Conservation (phyloP, 768 basidiomycete genomes). For the Candolleomyces eurysporus region DNA sequence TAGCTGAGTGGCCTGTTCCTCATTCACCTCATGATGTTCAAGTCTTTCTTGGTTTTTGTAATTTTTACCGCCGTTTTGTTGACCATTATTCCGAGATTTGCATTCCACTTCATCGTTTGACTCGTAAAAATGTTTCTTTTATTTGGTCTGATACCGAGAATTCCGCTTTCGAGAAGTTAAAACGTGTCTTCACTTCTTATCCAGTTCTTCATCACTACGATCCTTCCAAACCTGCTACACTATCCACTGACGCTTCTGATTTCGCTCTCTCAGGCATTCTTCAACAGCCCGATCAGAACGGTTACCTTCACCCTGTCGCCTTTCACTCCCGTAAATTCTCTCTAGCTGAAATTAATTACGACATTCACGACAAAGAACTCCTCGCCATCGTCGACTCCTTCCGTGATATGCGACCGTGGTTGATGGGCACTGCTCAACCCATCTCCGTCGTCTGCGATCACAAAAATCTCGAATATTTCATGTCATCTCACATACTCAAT, state of each 20-base stretch:
- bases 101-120: neutral
- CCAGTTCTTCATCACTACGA: conserved; percentile 23
- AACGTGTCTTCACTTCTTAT: conserved; percentile 14
- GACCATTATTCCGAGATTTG: neutral
- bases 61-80: conserved; percentile 9
- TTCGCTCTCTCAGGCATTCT: conserved; percentile 30
- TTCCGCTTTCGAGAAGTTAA: conserved; percentile 1
- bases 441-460: too few species aligned
- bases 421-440: too few species aligned
- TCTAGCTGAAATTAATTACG: conserved; percentile 1
- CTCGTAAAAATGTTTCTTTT: conserved; percentile 12
- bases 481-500: too few species aligned
- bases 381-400: conserved; percentile 3
- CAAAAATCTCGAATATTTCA: too few species aligned
- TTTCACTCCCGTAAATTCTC: neutral
- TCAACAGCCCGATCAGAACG: conserved; percentile 1
- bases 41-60: conserved; percentile 14
- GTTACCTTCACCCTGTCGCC: neutral
- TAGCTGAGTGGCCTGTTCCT: conserved; percentile 2
- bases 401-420: conserved; percentile 28
- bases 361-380: conserved; percentile 6
- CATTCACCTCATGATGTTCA: conserved; percentile 24
- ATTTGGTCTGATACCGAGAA: conserved; percentile 17
- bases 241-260: conserved; percentile 29
- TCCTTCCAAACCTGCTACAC: conserved; percentile 17